Evolutionary conservation across 352 stramenopile genomes (phyloP), one percentile per base, ranked within the genome.

Genomic region (Pythium rishiriense): DNA sequence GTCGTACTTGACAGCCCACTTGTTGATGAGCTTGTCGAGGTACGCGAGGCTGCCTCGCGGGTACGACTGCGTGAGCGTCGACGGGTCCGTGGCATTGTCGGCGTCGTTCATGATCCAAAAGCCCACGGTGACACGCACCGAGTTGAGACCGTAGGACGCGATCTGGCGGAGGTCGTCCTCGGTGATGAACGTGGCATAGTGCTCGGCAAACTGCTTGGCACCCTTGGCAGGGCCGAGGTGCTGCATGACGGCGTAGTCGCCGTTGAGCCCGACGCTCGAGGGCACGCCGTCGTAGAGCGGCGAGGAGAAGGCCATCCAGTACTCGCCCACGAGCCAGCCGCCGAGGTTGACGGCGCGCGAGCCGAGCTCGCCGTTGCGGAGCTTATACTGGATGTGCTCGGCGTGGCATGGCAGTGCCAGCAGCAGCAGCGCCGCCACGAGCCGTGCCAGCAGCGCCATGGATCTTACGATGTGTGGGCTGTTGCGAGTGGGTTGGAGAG

Each of bases 251-350:
- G 53, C 66, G 57, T 78, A 75, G 54, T 88, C 79, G 53, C 79
- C 79, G 21, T 66, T 55, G 28, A 58, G 66, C 26, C 54, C 62
- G 21, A 83, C 61, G 43, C 70, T 90, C 76, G 21, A 66, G 74
- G 68, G 64, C 26, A 88, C 74, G 39, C 84, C 83, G 21, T 78
- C 79, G 79, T 96, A 96, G 53, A 97, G 87, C 21, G 74, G 83
- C 6, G 82, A 81, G 10, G 81, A 75, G 54, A 71, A 79, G 28
- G 76, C 89, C 74, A 97, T 93, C 73, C 85, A 94, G 62, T 83
- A 72, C 69, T 97, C 88, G 28, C 79, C 55, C 2, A 97, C 61
- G 12, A 96, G 75, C 88, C 88, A 97, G 50, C 87, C 84, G 21
- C 87, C 88, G 29, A 95, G 70, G 69, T 97, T 97, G 28, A 89